Conservation (phyloP, 2,329 filamentous ascomycete species). For the Reticulascus tulasneorum region DNA sequence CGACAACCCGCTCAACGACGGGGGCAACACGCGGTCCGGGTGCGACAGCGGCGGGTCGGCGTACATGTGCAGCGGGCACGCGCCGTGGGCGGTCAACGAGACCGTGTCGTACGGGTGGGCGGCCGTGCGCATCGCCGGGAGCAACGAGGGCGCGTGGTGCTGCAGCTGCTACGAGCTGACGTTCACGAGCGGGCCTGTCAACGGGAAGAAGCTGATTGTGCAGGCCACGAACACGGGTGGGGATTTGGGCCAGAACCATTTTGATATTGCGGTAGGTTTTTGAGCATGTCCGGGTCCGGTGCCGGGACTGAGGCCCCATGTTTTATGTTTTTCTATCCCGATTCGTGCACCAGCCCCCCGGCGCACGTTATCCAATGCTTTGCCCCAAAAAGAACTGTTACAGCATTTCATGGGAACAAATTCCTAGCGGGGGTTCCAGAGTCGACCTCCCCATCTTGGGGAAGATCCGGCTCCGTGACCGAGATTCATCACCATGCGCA, state of each 20-base stretch:
- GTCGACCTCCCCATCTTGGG: too few relatives aligned
- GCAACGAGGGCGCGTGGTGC: constrained; percentile 42
- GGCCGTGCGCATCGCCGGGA: constrained; percentile 41
- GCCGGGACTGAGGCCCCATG: too few relatives aligned
- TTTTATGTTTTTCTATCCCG: too few relatives aligned
- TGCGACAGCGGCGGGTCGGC: constrained; percentile 42
- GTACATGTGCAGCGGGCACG: constrained; percentile 50
- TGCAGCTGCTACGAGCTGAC: constrained; percentile 58
- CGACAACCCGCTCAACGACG: constrained; percentile 44
- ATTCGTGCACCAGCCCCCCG: too few relatives aligned
- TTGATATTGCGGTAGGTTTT: constrained; percentile 42
- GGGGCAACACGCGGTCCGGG: constrained; percentile 24
- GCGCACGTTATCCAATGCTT: too few relatives aligned
- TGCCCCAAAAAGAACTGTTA: too few relatives aligned
- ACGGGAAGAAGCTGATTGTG: constrained; percentile 56
- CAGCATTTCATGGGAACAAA: too few relatives aligned
- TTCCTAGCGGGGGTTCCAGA: too few relatives aligned
- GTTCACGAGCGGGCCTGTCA: constrained; percentile 50
- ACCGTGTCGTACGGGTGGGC: constrained; percentile 51
- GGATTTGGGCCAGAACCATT: constrained; percentile 51
- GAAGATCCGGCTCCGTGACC: too few relatives aligned
- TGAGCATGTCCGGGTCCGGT: too few relatives aligned
- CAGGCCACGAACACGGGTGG: constrained; percentile 57
- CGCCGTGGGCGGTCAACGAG: constrained; percentile 47
- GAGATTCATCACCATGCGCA: background rate